A percentile compares a stretch with the other conserved stretches of the same genome.
phyloP scores from a whole-genome alignment of 1,284 basidiomycete species.

The Amylostereum chailletii region DNA sequence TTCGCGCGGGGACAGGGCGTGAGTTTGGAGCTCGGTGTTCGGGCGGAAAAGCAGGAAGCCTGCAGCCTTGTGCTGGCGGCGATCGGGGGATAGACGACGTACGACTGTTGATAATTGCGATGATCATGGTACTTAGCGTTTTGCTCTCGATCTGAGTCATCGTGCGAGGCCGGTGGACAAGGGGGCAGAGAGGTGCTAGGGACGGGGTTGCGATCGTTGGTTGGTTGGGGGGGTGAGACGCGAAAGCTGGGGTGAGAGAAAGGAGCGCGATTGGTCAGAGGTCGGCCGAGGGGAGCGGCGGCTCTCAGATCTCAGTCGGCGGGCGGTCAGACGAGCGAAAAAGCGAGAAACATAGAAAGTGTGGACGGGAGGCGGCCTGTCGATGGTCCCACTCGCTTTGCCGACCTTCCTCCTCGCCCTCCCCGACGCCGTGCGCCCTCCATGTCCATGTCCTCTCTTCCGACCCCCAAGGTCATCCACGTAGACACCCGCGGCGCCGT shows the following conservation, averaged over 20 bases:
- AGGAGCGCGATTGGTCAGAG: too few relatives aligned
- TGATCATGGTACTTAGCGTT: background rate
- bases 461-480: constrained; percentile 69
- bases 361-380: too few relatives aligned
- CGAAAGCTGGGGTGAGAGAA: too few relatives aligned
- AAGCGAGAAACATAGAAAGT: too few relatives aligned
- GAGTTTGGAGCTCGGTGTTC: constrained; percentile 90
- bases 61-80: constrained; percentile 86
- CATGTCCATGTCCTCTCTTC: constrained; percentile 43
- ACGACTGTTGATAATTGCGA: constrained; percentile 1
- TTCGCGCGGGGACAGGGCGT: constrained; percentile 86
- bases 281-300: too few relatives aligned
- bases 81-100: constrained; percentile 58
- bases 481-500: constrained; percentile 84
- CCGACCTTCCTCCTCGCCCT: constrained; percentile 1
- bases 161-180: too few relatives aligned
- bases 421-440: constrained; percentile 5
- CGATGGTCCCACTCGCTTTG: constrained; percentile 9
- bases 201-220: too few relatives aligned
- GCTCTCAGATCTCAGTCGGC: too few relatives aligned
- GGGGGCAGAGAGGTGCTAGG: too few relatives aligned
- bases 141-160: background rate
- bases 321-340: too few relatives aligned
- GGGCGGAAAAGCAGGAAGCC: constrained; percentile 83
- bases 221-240: too few relatives aligned